Evolutionary conservation across 2,329 filamentous ascomycete genomes (phyloP).

Genomic region (Chaetomium sp.): DNA sequence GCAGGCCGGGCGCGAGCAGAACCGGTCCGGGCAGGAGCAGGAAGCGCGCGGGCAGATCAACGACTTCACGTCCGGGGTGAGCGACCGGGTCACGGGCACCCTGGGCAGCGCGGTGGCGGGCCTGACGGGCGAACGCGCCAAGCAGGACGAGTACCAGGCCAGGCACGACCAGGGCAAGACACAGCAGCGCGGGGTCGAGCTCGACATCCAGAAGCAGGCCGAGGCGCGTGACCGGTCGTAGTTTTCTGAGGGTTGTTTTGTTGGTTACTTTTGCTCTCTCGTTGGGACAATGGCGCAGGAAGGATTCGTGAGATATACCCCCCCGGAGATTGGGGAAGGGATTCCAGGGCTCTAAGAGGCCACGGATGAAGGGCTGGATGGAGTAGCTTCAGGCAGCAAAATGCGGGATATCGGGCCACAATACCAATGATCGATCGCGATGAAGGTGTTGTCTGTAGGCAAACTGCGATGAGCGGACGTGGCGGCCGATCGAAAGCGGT

Average conservation of each 20-base stretch:
- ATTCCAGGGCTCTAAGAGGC: background rate
- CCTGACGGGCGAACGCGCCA: slow-evolving; percentile 68
- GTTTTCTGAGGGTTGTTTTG: slow-evolving; percentile 4
- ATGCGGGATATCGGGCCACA: background rate
- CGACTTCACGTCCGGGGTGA: slow-evolving; percentile 70
- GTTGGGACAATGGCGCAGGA: slow-evolving; percentile 1
- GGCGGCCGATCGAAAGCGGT: background rate
- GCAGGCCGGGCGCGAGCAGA: slow-evolving; percentile 73
- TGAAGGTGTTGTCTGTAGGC: background rate
- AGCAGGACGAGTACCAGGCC: slow-evolving; percentile 65
- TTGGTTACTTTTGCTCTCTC: background rate
- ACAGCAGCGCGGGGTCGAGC: slow-evolving; percentile 78
- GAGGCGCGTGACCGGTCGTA: slow-evolving; percentile 43
- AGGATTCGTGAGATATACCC: background rate
- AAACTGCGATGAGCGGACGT: background rate
- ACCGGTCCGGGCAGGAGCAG: slow-evolving; percentile 75
- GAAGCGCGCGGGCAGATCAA: slow-evolving; percentile 81
- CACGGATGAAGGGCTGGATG: background rate
- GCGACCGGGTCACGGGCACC: slow-evolving; percentile 68
- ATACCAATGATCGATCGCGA: background rate
- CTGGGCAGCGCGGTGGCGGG: slow-evolving; percentile 72
- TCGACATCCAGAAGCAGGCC: slow-evolving; percentile 74
- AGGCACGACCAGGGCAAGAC: slow-evolving; percentile 81
- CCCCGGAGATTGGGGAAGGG: background rate
- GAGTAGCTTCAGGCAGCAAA: slow-evolving; percentile 1